Conservation (phyloP, 2,329 filamentous ascomycete species). For the Clonostachys solani region DNA sequence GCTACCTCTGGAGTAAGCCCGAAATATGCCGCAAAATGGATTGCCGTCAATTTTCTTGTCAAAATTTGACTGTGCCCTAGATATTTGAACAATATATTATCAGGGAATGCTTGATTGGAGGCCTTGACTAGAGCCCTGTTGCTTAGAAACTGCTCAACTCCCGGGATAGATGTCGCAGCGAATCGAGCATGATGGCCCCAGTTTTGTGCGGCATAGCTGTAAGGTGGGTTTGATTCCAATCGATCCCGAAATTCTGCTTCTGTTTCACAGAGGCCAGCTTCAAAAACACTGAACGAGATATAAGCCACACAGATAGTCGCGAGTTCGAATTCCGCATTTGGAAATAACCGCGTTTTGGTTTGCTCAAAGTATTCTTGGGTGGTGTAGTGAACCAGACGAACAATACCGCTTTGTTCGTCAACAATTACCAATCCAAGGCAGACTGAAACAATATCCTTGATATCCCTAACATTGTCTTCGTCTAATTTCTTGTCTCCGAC, state of each 20-base stretch:
- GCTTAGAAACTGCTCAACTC: too few relatives aligned
- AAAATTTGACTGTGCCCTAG: too few relatives aligned
- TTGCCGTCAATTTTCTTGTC: too few relatives aligned
- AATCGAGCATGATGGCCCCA: neutral
- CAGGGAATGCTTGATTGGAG: too few relatives aligned
- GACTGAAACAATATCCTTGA: constrained; percentile 22
- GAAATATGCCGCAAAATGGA: too few relatives aligned
- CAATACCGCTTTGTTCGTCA: constrained; percentile 25
- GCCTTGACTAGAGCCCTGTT: too few relatives aligned
- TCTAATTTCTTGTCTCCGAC: constrained; percentile 14
- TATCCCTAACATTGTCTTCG: neutral
- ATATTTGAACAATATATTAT: too few relatives aligned
- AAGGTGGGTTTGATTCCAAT: neutral
- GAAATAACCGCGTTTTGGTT: constrained; percentile 18
- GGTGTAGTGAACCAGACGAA: constrained; percentile 38
- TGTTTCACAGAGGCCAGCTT: constrained; percentile 6
- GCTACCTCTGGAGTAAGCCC: too few relatives aligned
- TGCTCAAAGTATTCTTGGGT: constrained; percentile 34
- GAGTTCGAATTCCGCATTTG: neutral
- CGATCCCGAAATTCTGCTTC: neutral
- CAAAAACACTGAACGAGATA: neutral
- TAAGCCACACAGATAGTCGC: constrained; percentile 10
- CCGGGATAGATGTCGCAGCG: too few relatives aligned
- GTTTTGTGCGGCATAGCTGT: neutral
- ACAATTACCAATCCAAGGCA: constrained; percentile 35